These are phyloP conservation scores for Coemansia sp. DNA, from an alignment of 192 early-diverging fungal genomes.

Conservation along the genomic window DNA sequence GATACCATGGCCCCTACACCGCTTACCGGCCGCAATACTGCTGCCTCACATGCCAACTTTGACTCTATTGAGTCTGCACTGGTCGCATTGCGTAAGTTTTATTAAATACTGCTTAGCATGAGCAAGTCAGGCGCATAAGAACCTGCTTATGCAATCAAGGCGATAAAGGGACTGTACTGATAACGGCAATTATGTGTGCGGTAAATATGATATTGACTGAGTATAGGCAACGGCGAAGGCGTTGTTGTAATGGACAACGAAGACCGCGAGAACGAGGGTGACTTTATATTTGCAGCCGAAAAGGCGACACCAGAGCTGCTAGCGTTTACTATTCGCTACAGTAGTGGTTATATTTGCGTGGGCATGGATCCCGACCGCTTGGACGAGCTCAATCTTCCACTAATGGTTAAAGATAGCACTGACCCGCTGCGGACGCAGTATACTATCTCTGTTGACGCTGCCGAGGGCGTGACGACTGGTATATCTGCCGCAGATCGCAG, in stretches of 20 bases:
- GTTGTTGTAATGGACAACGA: slow-evolving; percentile 96
- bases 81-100: slow-evolving; percentile 45
- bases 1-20: slow-evolving; percentile 11
- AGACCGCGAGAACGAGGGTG: slow-evolving; percentile 99
- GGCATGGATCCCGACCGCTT: slow-evolving; percentile 76
- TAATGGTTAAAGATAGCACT: slow-evolving; percentile 93
- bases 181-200: not conserved
- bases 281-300: slow-evolving; percentile 96
- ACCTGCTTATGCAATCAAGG: not conserved
- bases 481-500: slow-evolving; percentile 93
- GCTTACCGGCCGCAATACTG: not conserved
- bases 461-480: slow-evolving; percentile 86
- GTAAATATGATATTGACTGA: not conserved
- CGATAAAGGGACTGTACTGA: not conserved
- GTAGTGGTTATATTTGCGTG: slow-evolving; percentile 91
- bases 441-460: slow-evolving; percentile 87
- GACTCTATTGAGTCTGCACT: slow-evolving; percentile 43
- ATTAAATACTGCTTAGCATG: not conserved
- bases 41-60: slow-evolving; percentile 13
- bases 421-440: slow-evolving; percentile 94
- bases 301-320: slow-evolving; percentile 87
- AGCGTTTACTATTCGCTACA: slow-evolving; percentile 95
- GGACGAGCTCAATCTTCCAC: slow-evolving; percentile 80
- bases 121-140: not conserved
- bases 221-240: slow-evolving; percentile 73